phyloP scores from a whole-genome alignment of 2,329 filamentous ascomycete genomes.

The Pseudopyricularia javanii region DNA sequence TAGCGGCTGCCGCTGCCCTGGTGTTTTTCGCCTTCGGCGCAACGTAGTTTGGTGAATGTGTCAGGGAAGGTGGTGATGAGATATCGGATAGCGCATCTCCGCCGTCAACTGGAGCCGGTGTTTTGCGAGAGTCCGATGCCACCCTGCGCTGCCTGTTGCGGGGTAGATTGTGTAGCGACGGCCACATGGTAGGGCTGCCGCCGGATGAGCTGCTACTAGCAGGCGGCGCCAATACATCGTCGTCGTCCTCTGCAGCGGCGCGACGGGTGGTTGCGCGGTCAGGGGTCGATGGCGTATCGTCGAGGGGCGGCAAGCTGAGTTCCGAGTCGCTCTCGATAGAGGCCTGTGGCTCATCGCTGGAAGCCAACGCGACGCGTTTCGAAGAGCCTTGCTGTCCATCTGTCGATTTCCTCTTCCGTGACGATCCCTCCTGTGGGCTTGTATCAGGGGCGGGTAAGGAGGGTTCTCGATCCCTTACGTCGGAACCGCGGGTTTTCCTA shows the following conservation, averaged over 20 bases:
- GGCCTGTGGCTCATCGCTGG: constrained; percentile 8
- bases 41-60: constrained; percentile 49
- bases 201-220: constrained; percentile 36
- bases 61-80: constrained; percentile 54
- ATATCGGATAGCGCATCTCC: constrained; percentile 36
- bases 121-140: constrained; percentile 12
- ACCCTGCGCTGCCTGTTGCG: constrained; percentile 20
- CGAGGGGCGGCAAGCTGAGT: constrained; percentile 3
- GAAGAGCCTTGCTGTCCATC: constrained; percentile 25
- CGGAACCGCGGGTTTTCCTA: neutral
- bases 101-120: constrained; percentile 24
- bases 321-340: constrained; percentile 12
- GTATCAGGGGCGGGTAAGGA: constrained; percentile 3
- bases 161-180: constrained; percentile 36
- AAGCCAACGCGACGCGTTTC: constrained; percentile 15
- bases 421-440: constrained; percentile 13
- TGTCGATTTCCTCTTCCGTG: constrained; percentile 45
- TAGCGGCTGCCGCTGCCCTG: constrained; percentile 8
- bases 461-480: neutral
- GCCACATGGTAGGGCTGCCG: constrained; percentile 32
- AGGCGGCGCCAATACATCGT: constrained; percentile 41
- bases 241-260: constrained; percentile 18
- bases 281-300: constrained; percentile 4
- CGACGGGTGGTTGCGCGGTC: constrained; percentile 3
- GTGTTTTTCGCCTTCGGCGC: constrained; percentile 15